phyloP scores from a whole-genome alignment of 495 filamentous ascomycete genomes.

The Hypomontagnella submonticulosa region DNA sequence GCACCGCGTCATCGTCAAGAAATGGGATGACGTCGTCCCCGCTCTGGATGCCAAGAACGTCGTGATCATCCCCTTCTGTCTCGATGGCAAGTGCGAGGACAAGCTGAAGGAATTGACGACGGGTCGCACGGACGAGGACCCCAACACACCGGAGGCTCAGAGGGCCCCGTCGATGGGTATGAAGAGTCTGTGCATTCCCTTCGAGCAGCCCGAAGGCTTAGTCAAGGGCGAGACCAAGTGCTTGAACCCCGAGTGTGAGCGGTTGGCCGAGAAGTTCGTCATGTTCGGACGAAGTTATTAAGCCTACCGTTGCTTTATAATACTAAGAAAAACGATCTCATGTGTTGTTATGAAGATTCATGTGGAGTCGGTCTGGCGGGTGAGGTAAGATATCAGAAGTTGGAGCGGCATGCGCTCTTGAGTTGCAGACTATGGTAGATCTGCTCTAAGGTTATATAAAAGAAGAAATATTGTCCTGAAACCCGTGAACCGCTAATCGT shows the following conservation, averaged over 20 bases:
- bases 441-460: slow-evolving; percentile 21
- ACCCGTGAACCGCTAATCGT: too few relatives aligned
- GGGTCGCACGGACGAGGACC: slow-evolving; percentile 72
- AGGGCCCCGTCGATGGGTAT: slow-evolving; percentile 94
- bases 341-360: slow-evolving; percentile 21
- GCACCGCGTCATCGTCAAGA: slow-evolving; percentile 81
- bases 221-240: slow-evolving; percentile 86
- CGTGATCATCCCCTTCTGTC: slow-evolving; percentile 85
- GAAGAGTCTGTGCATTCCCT: slow-evolving; percentile 97
- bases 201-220: slow-evolving; percentile 88
- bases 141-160: slow-evolving; percentile 73
- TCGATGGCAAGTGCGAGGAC: slow-evolving; percentile 86
- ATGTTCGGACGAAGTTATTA: slow-evolving; percentile 83
- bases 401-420: slow-evolving; percentile 9
- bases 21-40: slow-evolving; percentile 91
- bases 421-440: slow-evolving; percentile 17
- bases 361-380: slow-evolving; percentile 21
- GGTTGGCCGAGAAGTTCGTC: slow-evolving; percentile 79
- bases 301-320: not conserved
- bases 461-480: slow-evolving; percentile 8
- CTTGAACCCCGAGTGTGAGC: slow-evolving; percentile 82
- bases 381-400: slow-evolving; percentile 31
- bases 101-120: slow-evolving; percentile 90
- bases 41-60: slow-evolving; percentile 92
- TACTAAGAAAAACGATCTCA: slow-evolving; percentile 8